Base-by-base conservation (phyloP, 1,284 basidiomycete species). In the Cutaneotrichosporon spelunceum region DNA sequence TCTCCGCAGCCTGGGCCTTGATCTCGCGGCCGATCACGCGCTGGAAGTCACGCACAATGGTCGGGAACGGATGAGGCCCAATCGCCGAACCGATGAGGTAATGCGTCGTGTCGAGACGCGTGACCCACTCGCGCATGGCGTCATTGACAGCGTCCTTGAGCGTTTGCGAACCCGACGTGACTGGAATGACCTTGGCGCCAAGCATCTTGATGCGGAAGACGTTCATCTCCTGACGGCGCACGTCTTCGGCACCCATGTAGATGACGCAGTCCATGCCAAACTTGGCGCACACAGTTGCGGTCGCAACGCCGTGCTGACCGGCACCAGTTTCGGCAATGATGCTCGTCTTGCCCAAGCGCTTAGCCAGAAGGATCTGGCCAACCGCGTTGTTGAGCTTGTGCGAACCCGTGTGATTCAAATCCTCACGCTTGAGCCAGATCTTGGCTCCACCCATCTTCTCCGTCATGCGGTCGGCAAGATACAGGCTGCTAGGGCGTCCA, bases 201-300 rank as follows among this genome's bases (percentile, higher is more conserved):
- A 99, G 84, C 93, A 98, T 97, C 76, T 89, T 87, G 77, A 99
- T 99, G 58, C 95, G 85, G 86, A 98, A 98, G 30, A 98, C 96
- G 80, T 99, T 99, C 70, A 99, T 81, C 16, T 91, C 89, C 79
- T 99, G 96, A 47, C 96, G 84, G 42, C 93, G 85, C 24, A 97
- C 94, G 78, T 99, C 96, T 79, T 98, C 95, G n/a, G 91, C 87
- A 59, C 96, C 96, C 95, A 99, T 99, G 82, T 94, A 99, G 68
- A 99, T 84, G 70, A 96, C 81, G 76, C 96, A 99, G 78, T 98
- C 89, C 82, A 99, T 75, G 16, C 92, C 94, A 72, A 99, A 99
- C 71, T 91, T 90, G 53, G 95, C 95, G 71, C 96, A 99, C 10
- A 93, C 96, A 2, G 95, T 99, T 0, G 96, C 96, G 44, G 95